Evolutionary conservation across 345 rosid genomes (phyloP).

Genomic region (Noccaea caerulescens): DNA sequence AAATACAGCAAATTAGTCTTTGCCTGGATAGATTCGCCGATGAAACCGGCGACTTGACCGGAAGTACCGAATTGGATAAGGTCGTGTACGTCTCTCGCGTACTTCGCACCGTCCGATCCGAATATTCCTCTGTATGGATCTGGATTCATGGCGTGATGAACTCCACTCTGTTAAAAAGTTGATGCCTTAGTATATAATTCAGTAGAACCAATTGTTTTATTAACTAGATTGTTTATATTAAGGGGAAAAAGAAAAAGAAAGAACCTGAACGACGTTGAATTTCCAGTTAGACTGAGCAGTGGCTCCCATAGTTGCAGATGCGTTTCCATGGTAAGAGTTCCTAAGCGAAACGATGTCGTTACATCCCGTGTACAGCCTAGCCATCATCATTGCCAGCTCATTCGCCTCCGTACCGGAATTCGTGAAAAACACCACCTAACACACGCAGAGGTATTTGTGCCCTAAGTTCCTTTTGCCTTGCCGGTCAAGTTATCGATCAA

Average conservation of each 20-base stretch:
- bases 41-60: slow-evolving; percentile 81
- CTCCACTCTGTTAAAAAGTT: slow-evolving; percentile 67
- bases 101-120: slow-evolving; percentile 81
- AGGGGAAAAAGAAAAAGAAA: background rate
- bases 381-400: slow-evolving; percentile 92
- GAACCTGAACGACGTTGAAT: slow-evolving; percentile 81
- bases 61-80: slow-evolving; percentile 80
- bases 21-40: slow-evolving; percentile 89
- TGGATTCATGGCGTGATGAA: slow-evolving; percentile 93
- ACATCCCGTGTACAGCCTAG: slow-evolving; percentile 79
- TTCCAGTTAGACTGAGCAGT: slow-evolving; percentile 82
- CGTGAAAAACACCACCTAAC: slow-evolving; percentile 85
- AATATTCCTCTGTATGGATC: slow-evolving; percentile 91
- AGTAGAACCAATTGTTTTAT: no score
- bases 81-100: slow-evolving; percentile 82
- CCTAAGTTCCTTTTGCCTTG: slow-evolving; percentile 10
- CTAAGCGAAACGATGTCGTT: slow-evolving; percentile 82
- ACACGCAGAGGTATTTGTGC: background rate
- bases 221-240: background rate
- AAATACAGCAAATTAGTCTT: background rate
- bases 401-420: slow-evolving; percentile 98
- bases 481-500: slow-evolving; percentile 8
- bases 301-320: slow-evolving; percentile 88
- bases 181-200: no score
- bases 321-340: slow-evolving; percentile 90